phyloP scores from a whole-genome alignment of 768 basidiomycete species.

The Termitomyces sp. region DNA sequence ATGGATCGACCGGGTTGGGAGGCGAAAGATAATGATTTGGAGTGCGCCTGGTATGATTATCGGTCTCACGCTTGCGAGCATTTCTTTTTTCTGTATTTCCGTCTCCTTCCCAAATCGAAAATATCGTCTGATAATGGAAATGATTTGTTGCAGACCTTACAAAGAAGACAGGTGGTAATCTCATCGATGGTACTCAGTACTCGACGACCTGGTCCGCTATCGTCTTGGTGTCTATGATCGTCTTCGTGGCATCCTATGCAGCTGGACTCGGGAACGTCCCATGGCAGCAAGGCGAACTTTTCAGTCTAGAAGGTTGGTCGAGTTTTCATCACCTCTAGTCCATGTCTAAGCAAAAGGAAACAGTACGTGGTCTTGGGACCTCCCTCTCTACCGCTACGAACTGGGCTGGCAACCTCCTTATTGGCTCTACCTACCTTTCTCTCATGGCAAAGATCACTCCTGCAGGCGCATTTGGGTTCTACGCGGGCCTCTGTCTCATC shows the following conservation, averaged over 20 bases:
- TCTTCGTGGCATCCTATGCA: constrained; percentile 80
- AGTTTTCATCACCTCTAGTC: background rate
- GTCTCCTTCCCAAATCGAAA: too few relatives aligned
- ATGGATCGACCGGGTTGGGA: constrained; percentile 14
- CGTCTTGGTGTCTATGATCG: constrained; percentile 75
- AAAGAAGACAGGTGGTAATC: constrained; percentile 44
- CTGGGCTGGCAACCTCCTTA: constrained; percentile 73
- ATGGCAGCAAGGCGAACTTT: constrained; percentile 86
- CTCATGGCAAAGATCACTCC: constrained; percentile 73
- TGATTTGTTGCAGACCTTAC: constrained; percentile 11
- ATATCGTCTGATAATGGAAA: background rate
- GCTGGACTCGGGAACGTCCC: constrained; percentile 77
- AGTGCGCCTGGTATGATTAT: too few relatives aligned
- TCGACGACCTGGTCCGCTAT: constrained; percentile 52
- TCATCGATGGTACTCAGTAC: constrained; percentile 47
- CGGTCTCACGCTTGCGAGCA: background rate
- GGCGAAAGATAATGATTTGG: too few relatives aligned
- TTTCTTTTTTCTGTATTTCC: constrained; percentile 5
- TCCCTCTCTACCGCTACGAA: constrained; percentile 49
- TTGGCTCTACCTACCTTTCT: constrained; percentile 74
- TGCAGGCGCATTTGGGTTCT: constrained; percentile 68
- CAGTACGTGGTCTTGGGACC: constrained; percentile 2
- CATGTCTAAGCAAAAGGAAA: background rate
- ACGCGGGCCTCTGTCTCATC: constrained; percentile 64
- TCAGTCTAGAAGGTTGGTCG: constrained; percentile 59